Evolutionary conservation across 345 rosid genomes (phyloP).

Genomic region (sweet orange (Citrus sinensis)): DVS_A1.0 CM039166.1:23613501-23614000

Average conservation of each 20-base stretch:
- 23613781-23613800: neutral
- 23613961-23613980: neutral
- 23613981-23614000: neutral
- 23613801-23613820: neutral
- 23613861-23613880: neutral
- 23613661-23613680: slow-evolving; percentile 98
- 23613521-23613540: slow-evolving; percentile 91
- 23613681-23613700: slow-evolving; percentile 81
- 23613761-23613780: neutral
- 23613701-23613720: slow-evolving; percentile 82
- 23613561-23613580: slow-evolving; percentile 46
- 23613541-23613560: slow-evolving; percentile 51
- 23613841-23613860: neutral
- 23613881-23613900: neutral
- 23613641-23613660: slow-evolving; percentile 72
- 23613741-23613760: slow-evolving; percentile 11
- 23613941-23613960: neutral
- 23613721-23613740: slow-evolving; percentile 65
- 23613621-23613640: slow-evolving; percentile 78
- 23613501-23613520: slow-evolving; percentile 95
- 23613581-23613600: slow-evolving; percentile 61
- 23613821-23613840: neutral
- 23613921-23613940: neutral
- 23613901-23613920: neutral
- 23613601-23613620: slow-evolving; percentile 88